Percentiles rank a stretch among this genome's conserved stretches.
These are phyloP conservation scores for Lentinus brumalis DNA, from an alignment of 768 basidiomycete species.

Conservation along the genomic window DNA sequence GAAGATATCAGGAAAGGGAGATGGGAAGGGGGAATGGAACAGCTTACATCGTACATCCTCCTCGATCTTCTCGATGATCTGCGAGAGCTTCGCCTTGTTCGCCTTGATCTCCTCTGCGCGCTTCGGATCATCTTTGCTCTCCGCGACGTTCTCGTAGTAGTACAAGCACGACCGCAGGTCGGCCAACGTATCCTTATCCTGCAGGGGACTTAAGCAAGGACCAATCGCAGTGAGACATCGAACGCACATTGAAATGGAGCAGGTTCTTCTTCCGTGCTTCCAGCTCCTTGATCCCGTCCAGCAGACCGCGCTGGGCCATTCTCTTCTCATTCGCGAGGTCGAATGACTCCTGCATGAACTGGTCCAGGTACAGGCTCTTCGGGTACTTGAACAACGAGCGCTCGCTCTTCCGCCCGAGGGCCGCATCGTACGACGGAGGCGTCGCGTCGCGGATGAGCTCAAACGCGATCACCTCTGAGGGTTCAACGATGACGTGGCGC, in stretches of 20 bases:
- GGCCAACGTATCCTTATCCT: conserved; percentile 67
- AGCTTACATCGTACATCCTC: conserved; percentile 54
- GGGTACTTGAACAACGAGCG: conserved; percentile 57
- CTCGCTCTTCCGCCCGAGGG: conserved; percentile 24
- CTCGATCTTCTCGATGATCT: conserved; percentile 53
- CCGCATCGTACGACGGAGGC: conserved; percentile 21
- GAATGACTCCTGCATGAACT: conserved; percentile 63
- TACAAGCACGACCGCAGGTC: conserved; percentile 62
- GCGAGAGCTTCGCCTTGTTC: conserved; percentile 53
- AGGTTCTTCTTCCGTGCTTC: conserved; percentile 48
- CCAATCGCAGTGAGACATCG: not conserved
- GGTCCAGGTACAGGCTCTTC: conserved; percentile 68
- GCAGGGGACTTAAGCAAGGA: not conserved
- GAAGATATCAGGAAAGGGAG: not conserved
- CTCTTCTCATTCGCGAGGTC: conserved; percentile 42
- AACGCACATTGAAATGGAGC: conserved; percentile 57
- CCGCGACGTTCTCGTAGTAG: conserved; percentile 72
- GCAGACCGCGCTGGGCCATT: conserved; percentile 39
- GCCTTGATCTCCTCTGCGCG: conserved; percentile 46
- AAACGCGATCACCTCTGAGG: conserved; percentile 68
- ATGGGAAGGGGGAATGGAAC: not conserved
- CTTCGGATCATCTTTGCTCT: conserved; percentile 45
- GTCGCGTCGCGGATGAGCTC: conserved; percentile 39
- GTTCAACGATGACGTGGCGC: conserved; percentile 61
- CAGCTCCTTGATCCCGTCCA: conserved; percentile 51